Percentiles rank a stretch among this genome's conserved stretches.
These are phyloP conservation scores for Raffaelea deltoideospora DNA, from an alignment of 2,329 filamentous ascomycete species.

Conservation along the genomic window DNA sequence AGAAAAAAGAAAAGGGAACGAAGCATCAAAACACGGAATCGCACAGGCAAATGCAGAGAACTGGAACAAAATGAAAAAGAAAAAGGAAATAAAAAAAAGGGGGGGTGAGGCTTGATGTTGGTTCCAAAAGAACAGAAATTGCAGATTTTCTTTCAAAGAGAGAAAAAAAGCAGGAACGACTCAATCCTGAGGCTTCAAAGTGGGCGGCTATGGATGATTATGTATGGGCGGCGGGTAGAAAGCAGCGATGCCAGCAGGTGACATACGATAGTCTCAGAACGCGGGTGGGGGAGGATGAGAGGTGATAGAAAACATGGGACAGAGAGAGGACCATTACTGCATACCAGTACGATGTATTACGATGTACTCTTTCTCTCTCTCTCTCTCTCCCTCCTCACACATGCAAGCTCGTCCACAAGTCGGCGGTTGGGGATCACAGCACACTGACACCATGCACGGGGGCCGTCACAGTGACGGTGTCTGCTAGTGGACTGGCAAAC, in stretches of 20 bases:
- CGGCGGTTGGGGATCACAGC: constrained; percentile 3
- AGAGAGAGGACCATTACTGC: too few relatives aligned
- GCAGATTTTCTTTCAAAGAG: constrained; percentile 24
- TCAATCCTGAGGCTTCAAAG: constrained; percentile 15
- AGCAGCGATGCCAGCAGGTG: not conserved
- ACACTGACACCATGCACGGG: constrained; percentile 10
- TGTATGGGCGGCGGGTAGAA: constrained; percentile 20
- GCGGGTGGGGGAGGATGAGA: not conserved
- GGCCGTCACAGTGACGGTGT: not conserved
- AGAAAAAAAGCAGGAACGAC: constrained; percentile 22
- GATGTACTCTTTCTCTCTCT: too few relatives aligned
- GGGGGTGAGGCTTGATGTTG: too few relatives aligned
- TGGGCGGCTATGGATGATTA: constrained; percentile 33
- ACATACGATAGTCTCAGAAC: too few relatives aligned
- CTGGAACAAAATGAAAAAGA: not conserved
- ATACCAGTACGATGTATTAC: too few relatives aligned
- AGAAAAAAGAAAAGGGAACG: not conserved
- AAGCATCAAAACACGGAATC: too few relatives aligned
- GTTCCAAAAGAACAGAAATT: not conserved
- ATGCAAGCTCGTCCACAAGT: too few relatives aligned
- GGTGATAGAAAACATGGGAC: too few relatives aligned
- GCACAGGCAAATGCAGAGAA: not conserved
- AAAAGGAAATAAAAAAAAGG: not conserved
- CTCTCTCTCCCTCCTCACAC: too few relatives aligned
- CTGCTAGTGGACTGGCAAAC: too few relatives aligned